Evolutionary conservation across 768 basidiomycete genomes (phyloP).

Genomic region (Russula foetens): DNA sequence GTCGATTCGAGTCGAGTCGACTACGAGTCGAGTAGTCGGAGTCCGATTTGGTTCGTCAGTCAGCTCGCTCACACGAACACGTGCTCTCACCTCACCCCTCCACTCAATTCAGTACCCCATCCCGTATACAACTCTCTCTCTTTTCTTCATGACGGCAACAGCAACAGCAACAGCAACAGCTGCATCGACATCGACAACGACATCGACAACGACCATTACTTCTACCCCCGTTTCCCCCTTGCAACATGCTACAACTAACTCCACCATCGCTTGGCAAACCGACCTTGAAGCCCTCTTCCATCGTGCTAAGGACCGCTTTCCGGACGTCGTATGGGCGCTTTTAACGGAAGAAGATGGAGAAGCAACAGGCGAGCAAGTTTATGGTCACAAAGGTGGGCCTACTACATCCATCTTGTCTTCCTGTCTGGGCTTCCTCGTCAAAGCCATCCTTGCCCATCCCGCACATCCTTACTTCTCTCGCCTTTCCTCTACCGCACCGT

Average conservation of each 20-base stretch:
- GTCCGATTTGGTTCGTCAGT: neutral
- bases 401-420: neutral
- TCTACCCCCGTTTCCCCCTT: conserved; percentile 39
- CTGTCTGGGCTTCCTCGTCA: no score
- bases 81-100: neutral
- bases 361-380: conserved; percentile 46
- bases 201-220: conserved; percentile 5
- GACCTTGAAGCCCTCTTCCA: conserved; percentile 73
- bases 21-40: no score
- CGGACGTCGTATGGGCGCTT: conserved; percentile 94
- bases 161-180: neutral
- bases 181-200: neutral
- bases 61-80: conserved; percentile 10
- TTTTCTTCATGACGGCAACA: conserved; percentile 4
- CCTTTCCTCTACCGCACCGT: no score
- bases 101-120: no score
- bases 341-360: conserved; percentile 39
- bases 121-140: neutral
- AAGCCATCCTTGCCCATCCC: no score
- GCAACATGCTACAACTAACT: conserved; percentile 57
- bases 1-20: neutral
- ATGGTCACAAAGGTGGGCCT: conserved; percentile 88
- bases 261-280: conserved; percentile 69
- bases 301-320: conserved; percentile 83
- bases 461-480: neutral